phyloP scores from a whole-genome alignment of 768 basidiomycete genomes.

The Gymnopilus dilepis region DNA sequence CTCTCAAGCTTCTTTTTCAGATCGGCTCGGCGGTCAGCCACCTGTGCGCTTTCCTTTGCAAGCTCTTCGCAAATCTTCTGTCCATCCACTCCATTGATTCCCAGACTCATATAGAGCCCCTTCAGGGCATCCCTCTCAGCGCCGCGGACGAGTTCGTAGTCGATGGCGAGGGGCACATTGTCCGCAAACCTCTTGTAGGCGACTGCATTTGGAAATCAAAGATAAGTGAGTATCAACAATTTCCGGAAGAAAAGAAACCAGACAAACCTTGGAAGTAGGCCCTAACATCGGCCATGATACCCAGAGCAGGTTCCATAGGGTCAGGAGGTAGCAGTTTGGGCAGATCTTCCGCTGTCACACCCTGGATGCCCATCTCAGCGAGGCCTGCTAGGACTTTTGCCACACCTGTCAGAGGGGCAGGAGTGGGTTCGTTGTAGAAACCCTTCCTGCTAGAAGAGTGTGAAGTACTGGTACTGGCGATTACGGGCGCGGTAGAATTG shows the following conservation, averaged over 20 bases:
- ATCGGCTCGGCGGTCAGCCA: constrained; percentile 52
- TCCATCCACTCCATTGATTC: constrained; percentile 54
- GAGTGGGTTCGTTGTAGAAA: neutral
- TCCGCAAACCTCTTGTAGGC: constrained; percentile 66
- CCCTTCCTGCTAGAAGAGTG: neutral
- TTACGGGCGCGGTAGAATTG: neutral
- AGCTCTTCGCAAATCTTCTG: constrained; percentile 52
- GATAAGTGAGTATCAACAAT: neutral
- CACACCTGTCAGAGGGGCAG: constrained; percentile 30
- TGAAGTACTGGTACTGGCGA: neutral
- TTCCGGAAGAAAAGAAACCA: neutral
- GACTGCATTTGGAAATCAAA: constrained; percentile 39
- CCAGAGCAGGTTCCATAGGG: constrained; percentile 57
- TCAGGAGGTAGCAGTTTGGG: constrained; percentile 57
- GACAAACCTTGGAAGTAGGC: constrained; percentile 75
- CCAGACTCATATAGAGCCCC: constrained; percentile 52
- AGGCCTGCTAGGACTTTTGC: constrained; percentile 42
- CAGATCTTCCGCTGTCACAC: constrained; percentile 47
- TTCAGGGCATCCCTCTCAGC: constrained; percentile 50
- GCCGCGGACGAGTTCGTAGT: constrained; percentile 60
- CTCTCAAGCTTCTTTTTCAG: constrained; percentile 56
- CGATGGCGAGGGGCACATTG: constrained; percentile 60
- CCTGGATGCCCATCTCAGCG: constrained; percentile 45
- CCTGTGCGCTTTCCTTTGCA: constrained; percentile 52
- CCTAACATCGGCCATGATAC: constrained; percentile 74